phyloP scores from a whole-genome alignment of 2,329 filamentous ascomycete species.

The Helotiales sp. region DNA sequence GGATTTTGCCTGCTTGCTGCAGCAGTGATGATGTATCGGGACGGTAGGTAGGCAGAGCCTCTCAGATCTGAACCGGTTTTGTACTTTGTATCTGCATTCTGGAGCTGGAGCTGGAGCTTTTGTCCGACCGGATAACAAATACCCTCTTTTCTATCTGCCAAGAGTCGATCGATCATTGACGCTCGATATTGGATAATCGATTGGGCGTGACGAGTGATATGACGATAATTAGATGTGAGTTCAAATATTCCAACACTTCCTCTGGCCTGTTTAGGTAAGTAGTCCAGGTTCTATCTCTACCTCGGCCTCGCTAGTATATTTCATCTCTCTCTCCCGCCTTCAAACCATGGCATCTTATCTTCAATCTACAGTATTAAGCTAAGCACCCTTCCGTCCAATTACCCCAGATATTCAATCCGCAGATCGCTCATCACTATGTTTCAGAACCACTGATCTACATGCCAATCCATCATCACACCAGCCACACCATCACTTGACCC shows the following conservation, averaged over 20 bases:
- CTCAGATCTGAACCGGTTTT: neutral
- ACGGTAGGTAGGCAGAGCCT: neutral
- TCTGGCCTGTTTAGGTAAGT: too few relatives aligned
- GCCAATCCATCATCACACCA: neutral
- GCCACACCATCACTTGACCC: neutral
- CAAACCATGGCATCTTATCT: neutral
- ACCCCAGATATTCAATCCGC: neutral
- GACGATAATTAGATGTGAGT: too few relatives aligned
- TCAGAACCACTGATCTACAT: constrained; percentile 1
- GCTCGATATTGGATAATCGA: neutral
- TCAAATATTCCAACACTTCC: too few relatives aligned
- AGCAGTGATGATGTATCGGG: neutral
- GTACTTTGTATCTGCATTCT: neutral
- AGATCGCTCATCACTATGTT: neutral
- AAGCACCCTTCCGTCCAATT: too few relatives aligned
- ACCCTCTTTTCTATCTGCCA: neutral
- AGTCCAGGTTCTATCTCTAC: too few relatives aligned
- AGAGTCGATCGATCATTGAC: neutral
- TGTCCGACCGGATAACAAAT: neutral
- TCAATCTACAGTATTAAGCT: too few relatives aligned
- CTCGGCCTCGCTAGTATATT: too few relatives aligned
- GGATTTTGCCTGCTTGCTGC: neutral
- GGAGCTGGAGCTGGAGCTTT: neutral
- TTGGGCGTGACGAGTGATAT: too few relatives aligned
- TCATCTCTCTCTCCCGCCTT: too few relatives aligned